These are phyloP conservation scores for Blastobotrys arbuscula DNA, from an alignment of 1,139 yeast genomes.

Conservation along the genomic window DNA sequence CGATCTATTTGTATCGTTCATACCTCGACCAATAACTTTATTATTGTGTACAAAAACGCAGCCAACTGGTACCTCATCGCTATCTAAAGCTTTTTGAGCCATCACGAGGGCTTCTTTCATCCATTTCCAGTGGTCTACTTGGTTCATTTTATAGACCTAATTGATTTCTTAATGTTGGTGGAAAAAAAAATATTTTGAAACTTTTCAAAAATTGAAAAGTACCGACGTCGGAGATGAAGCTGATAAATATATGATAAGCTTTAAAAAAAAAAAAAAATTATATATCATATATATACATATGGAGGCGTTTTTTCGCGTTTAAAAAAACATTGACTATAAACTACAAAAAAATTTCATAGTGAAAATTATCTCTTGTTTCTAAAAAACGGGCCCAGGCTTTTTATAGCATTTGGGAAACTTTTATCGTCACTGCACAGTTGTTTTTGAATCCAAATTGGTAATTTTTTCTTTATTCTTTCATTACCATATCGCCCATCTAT, in stretches of 20 bases:
- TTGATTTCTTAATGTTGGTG: too few relatives aligned
- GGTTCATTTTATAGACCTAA: too few relatives aligned
- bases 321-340: too few relatives aligned
- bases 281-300: too few relatives aligned
- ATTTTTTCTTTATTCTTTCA: conserved; percentile 49
- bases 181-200: too few relatives aligned
- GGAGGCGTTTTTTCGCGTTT: too few relatives aligned
- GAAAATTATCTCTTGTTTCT: not conserved
- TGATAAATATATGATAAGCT: too few relatives aligned
- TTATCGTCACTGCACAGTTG: conserved; percentile 10
- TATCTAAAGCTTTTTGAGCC: conserved; percentile 48
- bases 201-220: too few relatives aligned
- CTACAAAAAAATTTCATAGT: too few relatives aligned
- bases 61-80: conserved; percentile 71
- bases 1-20: conserved; percentile 84
- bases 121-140: conserved; percentile 32
- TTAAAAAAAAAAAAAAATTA: too few relatives aligned
- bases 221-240: too few relatives aligned
- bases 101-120: conserved; percentile 47
- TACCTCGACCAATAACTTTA: conserved; percentile 65
- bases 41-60: conserved; percentile 53
- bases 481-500: conserved; percentile 59
- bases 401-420: conserved; percentile 9
- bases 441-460: conserved; percentile 73
- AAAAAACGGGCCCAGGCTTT: conserved; percentile 6